Evolutionary conservation across 1,284 basidiomycete genomes (phyloP), one percentile per base, ranked within the genome.

Genomic region (Sphaerobolus stellatus): DNA sequence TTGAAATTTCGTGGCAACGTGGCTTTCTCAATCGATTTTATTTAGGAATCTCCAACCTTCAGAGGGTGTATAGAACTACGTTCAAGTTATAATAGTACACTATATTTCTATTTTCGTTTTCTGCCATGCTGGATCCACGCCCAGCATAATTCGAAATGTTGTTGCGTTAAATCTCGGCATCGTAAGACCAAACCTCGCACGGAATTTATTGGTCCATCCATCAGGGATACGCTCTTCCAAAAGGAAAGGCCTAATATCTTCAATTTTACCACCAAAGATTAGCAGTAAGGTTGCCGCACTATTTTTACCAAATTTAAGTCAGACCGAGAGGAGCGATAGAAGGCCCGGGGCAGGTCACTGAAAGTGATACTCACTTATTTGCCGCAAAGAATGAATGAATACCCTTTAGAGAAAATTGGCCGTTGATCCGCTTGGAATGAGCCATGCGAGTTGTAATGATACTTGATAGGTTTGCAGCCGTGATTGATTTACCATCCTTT

Each of bases 221-320:
- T 84, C 75, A 0, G 84, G 84, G 14, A 90, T 63, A 9, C 84
- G 78, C 60, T 90, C 88, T 40, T 90, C 83, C 3, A 75, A 66
- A 33, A 90, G 68, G 29, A 87, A 62, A 0, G 75, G 59, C 34
- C 78, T 71, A 11, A 90, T 62, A 59, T 87, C 85, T 3, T 75
- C 67, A 4, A 83, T 64, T 24, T 72, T 71, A 0, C 87, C 86
- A 3, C 86, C 88, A 60, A 86, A 85, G 50, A 86, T 82, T 0
- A 77, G 80, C 4, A 83, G 66, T 30, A 88, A 58, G 4, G 82
- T 84, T 2, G 83, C 76, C 5, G 79, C 73, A 68, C 83, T 84
- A 63, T 34, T 29, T 18, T 58, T n/a, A n/a, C n/a, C n/a, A 60
- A 33, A 61, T 57, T 18, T 9, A 62, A 60, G 30, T 44, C 63